Conservation (phyloP, 2,329 filamentous ascomycete species). For the Fusarium sp. region DNA sequence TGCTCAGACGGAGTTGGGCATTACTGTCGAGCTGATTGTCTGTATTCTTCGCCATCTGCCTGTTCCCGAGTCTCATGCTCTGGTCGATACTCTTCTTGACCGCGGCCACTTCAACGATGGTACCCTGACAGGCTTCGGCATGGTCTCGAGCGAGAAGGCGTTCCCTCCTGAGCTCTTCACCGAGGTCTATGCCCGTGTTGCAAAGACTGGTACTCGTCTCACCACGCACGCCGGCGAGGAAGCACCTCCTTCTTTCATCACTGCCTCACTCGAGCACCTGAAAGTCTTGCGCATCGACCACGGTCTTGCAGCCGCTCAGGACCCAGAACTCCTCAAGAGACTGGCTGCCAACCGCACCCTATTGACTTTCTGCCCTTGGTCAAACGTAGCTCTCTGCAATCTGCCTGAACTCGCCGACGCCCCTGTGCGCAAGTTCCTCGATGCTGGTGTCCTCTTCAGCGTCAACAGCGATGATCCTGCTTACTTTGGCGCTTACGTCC, state of each 20-base stretch:
- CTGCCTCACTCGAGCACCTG: constrained; percentile 67
- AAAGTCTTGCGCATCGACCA: constrained; percentile 76
- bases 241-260: constrained; percentile 72
- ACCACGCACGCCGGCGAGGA: constrained; percentile 83
- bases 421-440: constrained; percentile 69
- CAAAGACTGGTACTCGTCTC: constrained; percentile 62
- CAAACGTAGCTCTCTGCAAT: constrained; percentile 63
- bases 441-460: constrained; percentile 71
- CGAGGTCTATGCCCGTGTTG: constrained; percentile 61
- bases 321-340: constrained; percentile 63
- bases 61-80: constrained; percentile 60
- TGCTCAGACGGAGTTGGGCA: constrained; percentile 67
- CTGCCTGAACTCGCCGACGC: constrained; percentile 44
- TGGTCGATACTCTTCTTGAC: constrained; percentile 42
- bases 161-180: constrained; percentile 67
- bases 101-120: constrained; percentile 58
- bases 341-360: constrained; percentile 66
- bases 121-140: constrained; percentile 68
- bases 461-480: constrained; percentile 80
- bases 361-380: constrained; percentile 76
- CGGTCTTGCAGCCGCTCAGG: constrained; percentile 71
- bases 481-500: constrained; percentile 78
- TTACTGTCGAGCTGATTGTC: constrained; percentile 72
- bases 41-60: constrained; percentile 78
- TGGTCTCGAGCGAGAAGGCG: constrained; percentile 70